Conservation (phyloP, 257 asterid genomes). For the Paulownia fortunei region DNA sequence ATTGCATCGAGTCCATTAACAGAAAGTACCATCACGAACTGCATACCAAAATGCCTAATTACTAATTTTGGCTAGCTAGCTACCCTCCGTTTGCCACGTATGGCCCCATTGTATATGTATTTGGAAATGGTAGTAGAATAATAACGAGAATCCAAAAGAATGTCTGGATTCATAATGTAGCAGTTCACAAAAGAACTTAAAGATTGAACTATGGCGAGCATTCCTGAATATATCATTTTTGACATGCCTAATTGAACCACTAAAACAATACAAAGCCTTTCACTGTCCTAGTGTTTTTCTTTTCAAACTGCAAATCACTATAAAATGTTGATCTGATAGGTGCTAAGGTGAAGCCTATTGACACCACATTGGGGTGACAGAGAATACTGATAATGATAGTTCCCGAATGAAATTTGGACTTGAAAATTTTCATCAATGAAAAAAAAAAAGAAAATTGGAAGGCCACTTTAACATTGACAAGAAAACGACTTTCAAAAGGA, state of each 20-base stretch:
- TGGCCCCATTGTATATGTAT: background rate
- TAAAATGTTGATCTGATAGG: background rate
- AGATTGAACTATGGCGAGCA: constrained; percentile 1
- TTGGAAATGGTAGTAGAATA: background rate
- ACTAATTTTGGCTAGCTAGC: background rate
- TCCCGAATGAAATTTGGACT: background rate
- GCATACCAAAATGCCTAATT: background rate
- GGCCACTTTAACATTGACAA: background rate
- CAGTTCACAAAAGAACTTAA: background rate
- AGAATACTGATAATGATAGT: background rate
- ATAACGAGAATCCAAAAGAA: background rate
- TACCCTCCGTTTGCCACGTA: background rate
- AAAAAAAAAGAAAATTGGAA: background rate
- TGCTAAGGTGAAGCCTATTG: background rate
- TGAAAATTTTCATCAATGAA: background rate
- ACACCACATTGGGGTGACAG: background rate
- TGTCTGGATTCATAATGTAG: background rate
- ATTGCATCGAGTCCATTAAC: background rate
- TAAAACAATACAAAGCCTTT: too few species aligned
- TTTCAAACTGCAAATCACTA: background rate
- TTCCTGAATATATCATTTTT: background rate
- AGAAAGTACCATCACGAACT: background rate
- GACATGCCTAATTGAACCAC: background rate
- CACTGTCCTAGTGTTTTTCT: background rate
- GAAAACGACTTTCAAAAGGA: background rate